Evolutionary conservation across 345 rosid species (phyloP), one percentile per base, ranked within the genome.

Genomic region (Schrenkiella parvula): DNA sequence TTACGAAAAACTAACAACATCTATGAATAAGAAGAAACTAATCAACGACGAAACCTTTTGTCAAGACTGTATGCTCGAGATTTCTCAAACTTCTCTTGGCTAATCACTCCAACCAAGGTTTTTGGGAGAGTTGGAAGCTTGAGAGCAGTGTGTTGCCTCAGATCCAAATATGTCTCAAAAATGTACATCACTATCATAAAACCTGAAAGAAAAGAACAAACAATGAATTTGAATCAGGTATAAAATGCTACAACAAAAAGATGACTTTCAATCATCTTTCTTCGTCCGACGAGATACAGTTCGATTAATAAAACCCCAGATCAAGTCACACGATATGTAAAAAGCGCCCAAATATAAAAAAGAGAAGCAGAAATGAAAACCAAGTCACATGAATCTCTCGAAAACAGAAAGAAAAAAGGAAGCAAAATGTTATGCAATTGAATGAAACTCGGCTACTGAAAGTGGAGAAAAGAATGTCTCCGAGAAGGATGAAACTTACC

Each of bases 21-120:
- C 39, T 25, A 46, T 64, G 70, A 34, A 6, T 23, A 64, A 43
- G 73, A 73, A 17, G 3, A 52, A 42, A 22, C 23, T 8, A 29
- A 31, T 4, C 1, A 38, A 46, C n/a, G 52, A 60, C 0, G 0
- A 53, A 77, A 92, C 99, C 99, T 95, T 80, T 92, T 95, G 78
- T 92, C 98, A 64, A 95, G 93, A 78, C 99, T 95, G 80, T 95
- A 92, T 56, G 92, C 89, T 65, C 98, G 86, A 43, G 99, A 86
- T 72, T 86, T 92, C 74, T 86, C 87, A 80, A 95, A 92, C 75
- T 95, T 95, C 71, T 95, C 96, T 65, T 80, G 96, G 81, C 97
- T 82, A 80, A 95, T 92, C 42, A 95, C 87, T 70, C 97, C 98
- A 80, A 80, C 88, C 86, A 95, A 83, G 56, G 99, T 72, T 71